A percentile compares a stretch with the other conserved stretches of the same genome.
Conservation (phyloP, 345 rosid genomes). For the Lumnitzera littorea region DNA sequence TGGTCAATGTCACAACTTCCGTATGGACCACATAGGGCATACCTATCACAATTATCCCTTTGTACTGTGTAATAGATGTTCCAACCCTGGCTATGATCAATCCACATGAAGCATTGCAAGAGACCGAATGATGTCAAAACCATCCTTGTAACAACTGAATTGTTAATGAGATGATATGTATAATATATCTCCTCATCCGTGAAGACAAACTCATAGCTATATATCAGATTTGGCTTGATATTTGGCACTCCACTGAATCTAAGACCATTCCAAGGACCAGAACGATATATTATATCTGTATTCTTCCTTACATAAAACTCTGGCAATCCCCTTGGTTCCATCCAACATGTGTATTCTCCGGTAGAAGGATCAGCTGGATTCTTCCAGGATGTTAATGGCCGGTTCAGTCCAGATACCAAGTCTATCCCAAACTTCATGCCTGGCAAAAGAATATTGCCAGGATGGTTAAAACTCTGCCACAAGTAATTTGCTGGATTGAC, state of each 20-base stretch:
- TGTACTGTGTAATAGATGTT: conserved; percentile 23
- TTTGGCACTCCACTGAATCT: conserved; percentile 45
- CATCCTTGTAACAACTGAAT: conserved; percentile 21
- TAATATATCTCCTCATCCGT: conserved; percentile 23
- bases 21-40: conserved; percentile 28
- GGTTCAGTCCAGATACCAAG: conserved; percentile 19
- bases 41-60: conserved; percentile 36
- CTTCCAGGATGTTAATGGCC: conserved; percentile 29
- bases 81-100: conserved; percentile 21
- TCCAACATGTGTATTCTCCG: conserved; percentile 20
- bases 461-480: conserved; percentile 56
- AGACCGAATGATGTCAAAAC: conserved; percentile 15
- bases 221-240: conserved; percentile 22
- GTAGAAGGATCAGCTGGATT: conserved; percentile 27
- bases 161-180: conserved; percentile 15
- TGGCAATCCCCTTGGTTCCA: conserved; percentile 34
- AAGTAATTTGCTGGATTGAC: conserved; percentile 6
- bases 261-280: conserved; percentile 47
- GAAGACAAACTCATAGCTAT: conserved; percentile 21
- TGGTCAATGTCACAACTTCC: conserved; percentile 30
- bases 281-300: conserved; percentile 11
- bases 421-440: conserved; percentile 34
- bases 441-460: conserved; percentile 22
- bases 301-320: conserved; percentile 19
- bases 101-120: conserved; percentile 20